Percentiles rank a stretch among this genome's conserved stretches.
Evolutionary conservation across 441 rosid genomes (phyloP).

Genomic region (Erysimum pusillum): DNA sequence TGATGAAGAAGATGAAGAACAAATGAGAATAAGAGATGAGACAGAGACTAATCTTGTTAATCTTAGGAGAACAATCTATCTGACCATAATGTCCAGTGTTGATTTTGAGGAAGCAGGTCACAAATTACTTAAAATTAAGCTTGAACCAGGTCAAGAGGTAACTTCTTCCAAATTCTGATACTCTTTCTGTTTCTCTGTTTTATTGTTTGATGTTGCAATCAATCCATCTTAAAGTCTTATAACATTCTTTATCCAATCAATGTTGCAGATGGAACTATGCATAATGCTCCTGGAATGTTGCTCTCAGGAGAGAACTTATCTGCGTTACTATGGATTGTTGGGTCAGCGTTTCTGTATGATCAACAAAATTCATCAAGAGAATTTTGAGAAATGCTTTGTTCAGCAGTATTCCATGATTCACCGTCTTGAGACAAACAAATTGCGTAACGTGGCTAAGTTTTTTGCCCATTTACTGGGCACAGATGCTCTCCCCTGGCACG

Average conservation of each 20-base stretch:
- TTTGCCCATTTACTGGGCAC: slow-evolving; percentile 94
- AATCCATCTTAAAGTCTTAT: slow-evolving; percentile 7
- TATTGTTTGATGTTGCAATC: not conserved
- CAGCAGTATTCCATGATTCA: slow-evolving; percentile 95
- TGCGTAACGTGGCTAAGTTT: slow-evolving; percentile 90
- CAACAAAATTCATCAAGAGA: slow-evolving; percentile 84
- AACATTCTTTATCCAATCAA: slow-evolving; percentile 30
- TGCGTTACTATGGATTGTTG: slow-evolving; percentile 82
- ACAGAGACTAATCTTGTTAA: slow-evolving; percentile 95
- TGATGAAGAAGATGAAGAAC: slow-evolving; percentile 79
- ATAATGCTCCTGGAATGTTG: slow-evolving; percentile 95
- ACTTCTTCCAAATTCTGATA: slow-evolving; percentile 30
- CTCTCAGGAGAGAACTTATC: slow-evolving; percentile 94
- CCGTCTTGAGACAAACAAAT: slow-evolving; percentile 83
- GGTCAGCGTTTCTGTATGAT: slow-evolving; percentile 96
- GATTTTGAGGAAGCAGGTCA: slow-evolving; percentile 99
- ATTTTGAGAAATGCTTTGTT: slow-evolving; percentile 87
- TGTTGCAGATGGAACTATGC: slow-evolving; percentile 86
- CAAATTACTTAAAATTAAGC: slow-evolving; percentile 87
- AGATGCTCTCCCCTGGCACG: slow-evolving; percentile 93
- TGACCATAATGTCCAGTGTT: slow-evolving; percentile 97
- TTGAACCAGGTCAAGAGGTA: slow-evolving; percentile 98
- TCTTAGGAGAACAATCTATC: slow-evolving; percentile 92
- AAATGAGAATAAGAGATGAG: slow-evolving; percentile 85
- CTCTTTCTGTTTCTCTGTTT: not conserved